Evolutionary conservation across 2,329 filamentous ascomycete species (phyloP), one percentile per base, ranked within the genome.

Genomic region (Colletotrichum tropicicola): DNA sequence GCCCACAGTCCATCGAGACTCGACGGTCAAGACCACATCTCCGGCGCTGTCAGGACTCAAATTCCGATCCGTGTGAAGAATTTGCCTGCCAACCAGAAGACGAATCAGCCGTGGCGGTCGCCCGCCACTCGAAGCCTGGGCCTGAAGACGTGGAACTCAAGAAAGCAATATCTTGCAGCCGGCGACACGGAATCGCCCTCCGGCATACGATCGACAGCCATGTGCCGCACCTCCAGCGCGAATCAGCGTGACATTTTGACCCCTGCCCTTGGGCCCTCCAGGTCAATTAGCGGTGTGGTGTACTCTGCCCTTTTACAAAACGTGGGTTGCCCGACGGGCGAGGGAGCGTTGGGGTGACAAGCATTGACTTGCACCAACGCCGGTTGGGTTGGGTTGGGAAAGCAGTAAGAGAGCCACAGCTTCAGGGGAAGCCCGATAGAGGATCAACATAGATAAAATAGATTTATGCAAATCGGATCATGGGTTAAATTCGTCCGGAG

Each of bases 121-220:
- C 35, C 44, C 53, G 4, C 27, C 47, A 61, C n/a, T 54, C n/a
- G 44, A 45, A 39, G 37, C 23, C 49, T 39, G 23, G 49, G 49
- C 37, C 37, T 55, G 35, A 45, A 49, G 45, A 56, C 35, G 27
- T 55, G 49, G 57, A 64, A 54, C 44, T 55, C 9, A 15, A 55
- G 55, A 65, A 65, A 65, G 62, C 48, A 65, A 65, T 30, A 49
- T 13, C 39, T 17, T 25, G 44, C 49, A 63, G 62, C 49, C 62
- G 62, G 61, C 49, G 28, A 32, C 19, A 27, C 43, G 62, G 43
- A 49, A 44, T 35, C 13, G 17, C 17, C 28, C 37, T 55, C 62
- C 62, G 62, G 43, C 35, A 45, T 41, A 45, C 49, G 49, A 56
- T 65, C 62, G 44, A 55, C 62, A 56, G 23, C 56, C 61, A 56